Percentiles rank a stretch among this genome's conserved stretches.
Evolutionary conservation across 2,329 filamentous ascomycete species (phyloP).

Genomic region (Graphium sp.): DNA sequence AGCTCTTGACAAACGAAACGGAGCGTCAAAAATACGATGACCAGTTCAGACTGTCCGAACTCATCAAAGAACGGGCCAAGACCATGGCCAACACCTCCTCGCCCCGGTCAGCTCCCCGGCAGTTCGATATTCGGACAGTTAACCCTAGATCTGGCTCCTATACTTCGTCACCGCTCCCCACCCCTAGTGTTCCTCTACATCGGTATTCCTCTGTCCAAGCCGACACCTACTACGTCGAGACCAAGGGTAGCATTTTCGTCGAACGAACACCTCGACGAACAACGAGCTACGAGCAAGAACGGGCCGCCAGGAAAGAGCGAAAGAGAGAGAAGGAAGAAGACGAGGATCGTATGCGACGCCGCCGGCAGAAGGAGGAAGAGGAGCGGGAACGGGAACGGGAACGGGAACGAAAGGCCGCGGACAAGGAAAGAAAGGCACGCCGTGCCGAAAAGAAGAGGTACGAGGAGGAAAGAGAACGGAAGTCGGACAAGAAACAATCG

Average conservation of each 20-base stretch:
- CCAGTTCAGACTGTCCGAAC: slow-evolving; percentile 46
- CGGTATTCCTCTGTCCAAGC: slow-evolving; percentile 17
- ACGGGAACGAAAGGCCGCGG: slow-evolving; percentile 7
- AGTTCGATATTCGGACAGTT: slow-evolving; percentile 31
- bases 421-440: slow-evolving; percentile 12
- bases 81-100: slow-evolving; percentile 24
- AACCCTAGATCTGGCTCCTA: slow-evolving; percentile 27
- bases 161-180: slow-evolving; percentile 16
- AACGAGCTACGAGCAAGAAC: slow-evolving; percentile 24
- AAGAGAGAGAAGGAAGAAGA: slow-evolving; percentile 15
- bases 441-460: slow-evolving; percentile 16
- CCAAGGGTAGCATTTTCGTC: slow-evolving; percentile 6
- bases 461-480: slow-evolving; percentile 13
- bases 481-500: slow-evolving; percentile 20
- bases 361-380: slow-evolving; percentile 14
- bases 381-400: slow-evolving; percentile 15
- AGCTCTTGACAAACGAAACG: slow-evolving; percentile 65
- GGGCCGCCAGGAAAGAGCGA: slow-evolving; percentile 23
- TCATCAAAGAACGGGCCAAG: slow-evolving; percentile 35
- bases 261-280: slow-evolving; percentile 23
- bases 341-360: slow-evolving; percentile 2
- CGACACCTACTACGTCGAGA: slow-evolving; percentile 31
- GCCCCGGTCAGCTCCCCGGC: slow-evolving; percentile 16
- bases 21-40: slow-evolving; percentile 66
- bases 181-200: slow-evolving; percentile 17